Percentiles rank a stretch among this genome's conserved stretches.
These are phyloP conservation scores for Proliferodiscus dingleyae DNA, from an alignment of 2,329 filamentous ascomycete genomes.

Conservation along the genomic window DNA sequence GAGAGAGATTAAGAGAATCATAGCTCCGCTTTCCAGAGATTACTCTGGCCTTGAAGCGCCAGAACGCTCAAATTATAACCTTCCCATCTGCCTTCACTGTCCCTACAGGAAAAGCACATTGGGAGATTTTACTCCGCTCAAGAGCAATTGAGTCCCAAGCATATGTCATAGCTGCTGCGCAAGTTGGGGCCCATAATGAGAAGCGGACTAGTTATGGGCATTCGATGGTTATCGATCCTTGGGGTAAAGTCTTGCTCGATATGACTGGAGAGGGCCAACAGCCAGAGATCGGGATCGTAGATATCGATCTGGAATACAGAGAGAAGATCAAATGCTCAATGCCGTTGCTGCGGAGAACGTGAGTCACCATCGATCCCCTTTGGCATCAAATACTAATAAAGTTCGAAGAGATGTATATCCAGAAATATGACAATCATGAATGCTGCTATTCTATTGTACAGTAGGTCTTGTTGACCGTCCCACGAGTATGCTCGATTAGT, in stretches of 20 bases:
- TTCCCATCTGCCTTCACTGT: conserved; percentile 92
- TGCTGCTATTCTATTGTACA: background rate
- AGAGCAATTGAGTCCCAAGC: conserved; percentile 85
- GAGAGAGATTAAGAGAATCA: background rate
- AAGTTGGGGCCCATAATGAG: conserved; percentile 68
- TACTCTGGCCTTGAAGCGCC: conserved; percentile 58
- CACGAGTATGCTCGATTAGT: no score
- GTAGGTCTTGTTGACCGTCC: no score
- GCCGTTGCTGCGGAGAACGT: conserved; percentile 48
- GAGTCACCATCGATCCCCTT: no score
- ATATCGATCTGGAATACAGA: conserved; percentile 49
- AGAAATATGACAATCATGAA: conserved; percentile 1
- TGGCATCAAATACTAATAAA: background rate
- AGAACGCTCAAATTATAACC: conserved; percentile 69
- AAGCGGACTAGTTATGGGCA: conserved; percentile 80
- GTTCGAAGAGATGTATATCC: conserved; percentile 21
- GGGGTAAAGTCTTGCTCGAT: conserved; percentile 70
- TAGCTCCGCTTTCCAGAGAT: conserved; percentile 75
- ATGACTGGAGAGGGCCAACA: conserved; percentile 46
- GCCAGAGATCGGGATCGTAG: conserved; percentile 43
- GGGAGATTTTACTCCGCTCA: conserved; percentile 72
- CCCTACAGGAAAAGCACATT: conserved; percentile 79
- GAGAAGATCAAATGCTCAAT: conserved; percentile 50
- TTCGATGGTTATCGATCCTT: conserved; percentile 80
- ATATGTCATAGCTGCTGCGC: conserved; percentile 82